Evolutionary conservation across 2,329 filamentous ascomycete species (phyloP), one percentile per base, ranked within the genome.

Genomic region (Atkinsonella texensis): DNA sequence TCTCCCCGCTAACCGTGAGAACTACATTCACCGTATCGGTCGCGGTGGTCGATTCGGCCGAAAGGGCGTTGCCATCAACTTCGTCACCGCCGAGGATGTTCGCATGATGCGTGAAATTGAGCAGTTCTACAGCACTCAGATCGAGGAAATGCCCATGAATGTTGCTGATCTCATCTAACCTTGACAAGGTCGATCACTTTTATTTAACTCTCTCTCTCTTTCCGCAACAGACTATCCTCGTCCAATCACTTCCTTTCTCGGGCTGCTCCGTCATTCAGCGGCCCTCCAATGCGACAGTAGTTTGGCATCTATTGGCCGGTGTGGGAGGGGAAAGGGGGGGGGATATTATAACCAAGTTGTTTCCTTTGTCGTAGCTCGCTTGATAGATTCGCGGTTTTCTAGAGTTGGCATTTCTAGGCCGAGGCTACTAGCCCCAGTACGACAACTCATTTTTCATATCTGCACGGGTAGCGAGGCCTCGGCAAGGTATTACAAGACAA

Each of bases 21-120:
- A 97, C 83, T 98, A 98, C 83, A 98, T 98, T 68, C 93, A 98
- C 77, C 87, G 93, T 71, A 98, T 98, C 68, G 93, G 93, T 82
- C 91, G 93, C 84, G 90, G 90, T 78, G 93, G 93, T 77, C 90
- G 93, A 80, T 98, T 98, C 79, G 93, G 93, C 74, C 89, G 93
- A 74, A 98, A 98, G 85, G 93, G 93, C 85, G 93, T 98, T 72
- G 93, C 93, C 67, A 98, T 98, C 83, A 98, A 98, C 88, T 98
- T 98, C 72, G 93, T 98, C 71, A 97, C 91, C 57, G 89, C 89
- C 65, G 93, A 98, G 62, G 93, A 98, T 74, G 93, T 98, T 67
- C 89, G 91, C 73, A 97, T 98, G 88, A 94, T 98, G 88, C 84
- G 93, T 72, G 93, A 98, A 75, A 98, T 98, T 65, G 93, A 98